Conservation (phyloP, 148 eudicot genomes). For the Camellia granthamiana region DNA sequence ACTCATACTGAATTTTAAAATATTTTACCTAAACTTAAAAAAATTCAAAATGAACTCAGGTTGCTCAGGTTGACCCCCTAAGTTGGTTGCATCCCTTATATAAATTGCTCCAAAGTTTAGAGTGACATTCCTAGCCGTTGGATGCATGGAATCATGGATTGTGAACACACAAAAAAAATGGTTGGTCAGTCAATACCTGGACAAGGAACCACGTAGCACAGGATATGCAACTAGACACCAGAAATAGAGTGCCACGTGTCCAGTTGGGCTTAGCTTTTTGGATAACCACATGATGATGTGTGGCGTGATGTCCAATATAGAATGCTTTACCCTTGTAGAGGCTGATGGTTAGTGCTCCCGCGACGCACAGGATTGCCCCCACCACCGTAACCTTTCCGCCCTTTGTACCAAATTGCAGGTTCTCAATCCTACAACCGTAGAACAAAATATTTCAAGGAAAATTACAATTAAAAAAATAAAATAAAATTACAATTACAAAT, state of each 20-base stretch:
- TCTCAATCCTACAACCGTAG: slow-evolving; percentile 36
- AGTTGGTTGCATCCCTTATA: no score
- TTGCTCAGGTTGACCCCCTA: no score
- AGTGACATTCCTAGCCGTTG: no score
- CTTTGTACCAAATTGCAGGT: slow-evolving; percentile 31
- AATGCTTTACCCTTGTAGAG: slow-evolving; percentile 49
- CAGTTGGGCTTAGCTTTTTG: slow-evolving; percentile 14
- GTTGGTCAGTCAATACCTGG: slow-evolving; percentile 39
- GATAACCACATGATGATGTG: neutral
- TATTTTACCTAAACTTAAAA: no score
- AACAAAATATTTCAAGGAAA: no score
- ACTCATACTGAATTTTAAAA: no score
- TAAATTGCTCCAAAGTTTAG: no score
- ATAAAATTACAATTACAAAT: no score
- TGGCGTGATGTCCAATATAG: slow-evolving; percentile 14
- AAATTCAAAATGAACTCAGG: no score
- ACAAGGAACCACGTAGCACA: slow-evolving; percentile 58
- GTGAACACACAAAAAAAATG: neutral
- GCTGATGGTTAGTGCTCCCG: slow-evolving; percentile 45
- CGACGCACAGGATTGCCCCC: slow-evolving; percentile 46
- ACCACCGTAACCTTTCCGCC: slow-evolving; percentile 41
- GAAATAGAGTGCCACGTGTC: slow-evolving; percentile 47
- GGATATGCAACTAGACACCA: slow-evolving; percentile 34
- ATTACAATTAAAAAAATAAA: no score
- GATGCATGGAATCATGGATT: no score